Percentiles rank a stretch among this genome's conserved stretches.
These are phyloP conservation scores for Huntiella savannae DNA, from an alignment of 2,329 filamentous ascomycete species.

Conservation along the genomic window DNA sequence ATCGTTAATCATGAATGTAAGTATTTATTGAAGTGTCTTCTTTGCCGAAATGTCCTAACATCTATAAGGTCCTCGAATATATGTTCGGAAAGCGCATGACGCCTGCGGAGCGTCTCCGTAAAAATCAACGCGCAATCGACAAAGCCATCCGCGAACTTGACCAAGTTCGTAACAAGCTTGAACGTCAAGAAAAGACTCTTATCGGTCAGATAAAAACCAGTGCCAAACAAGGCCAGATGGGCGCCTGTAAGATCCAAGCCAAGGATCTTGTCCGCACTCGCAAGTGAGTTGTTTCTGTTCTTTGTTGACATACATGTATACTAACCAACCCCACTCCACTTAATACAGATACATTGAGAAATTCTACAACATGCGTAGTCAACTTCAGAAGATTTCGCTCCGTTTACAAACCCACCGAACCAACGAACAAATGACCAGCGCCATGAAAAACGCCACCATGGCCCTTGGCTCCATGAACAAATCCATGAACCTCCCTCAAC, in stretches of 20 bases:
- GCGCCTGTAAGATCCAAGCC: slow-evolving; percentile 94
- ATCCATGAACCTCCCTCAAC: slow-evolving; percentile 86
- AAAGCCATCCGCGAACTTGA: slow-evolving; percentile 95
- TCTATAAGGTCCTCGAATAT: slow-evolving; percentile 77
- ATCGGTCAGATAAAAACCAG: slow-evolving; percentile 94
- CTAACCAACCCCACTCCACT: not conserved
- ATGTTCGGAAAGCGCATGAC: slow-evolving; percentile 99
- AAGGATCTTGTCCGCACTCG: slow-evolving; percentile 90
- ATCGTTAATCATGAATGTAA: slow-evolving; percentile 35
- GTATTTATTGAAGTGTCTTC: not conserved
- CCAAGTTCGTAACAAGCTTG: slow-evolving; percentile 81
- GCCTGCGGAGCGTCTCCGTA: slow-evolving; percentile 73
- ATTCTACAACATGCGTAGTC: slow-evolving; percentile 95
- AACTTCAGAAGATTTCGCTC: slow-evolving; percentile 86
- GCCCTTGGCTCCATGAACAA: slow-evolving; percentile 93
- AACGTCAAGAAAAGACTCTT: slow-evolving; percentile 97
- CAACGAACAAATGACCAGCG: slow-evolving; percentile 99
- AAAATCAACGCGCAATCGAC: slow-evolving; percentile 91
- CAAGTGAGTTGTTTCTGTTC: slow-evolving; percentile 30
- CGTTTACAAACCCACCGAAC: slow-evolving; percentile 95
- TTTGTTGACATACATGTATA: not conserved
- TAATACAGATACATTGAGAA: slow-evolving; percentile 69
- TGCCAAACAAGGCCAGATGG: slow-evolving; percentile 94
- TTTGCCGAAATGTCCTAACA: not conserved
- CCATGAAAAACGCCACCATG: slow-evolving; percentile 93